Base-by-base conservation (phyloP, 2,329 filamentous ascomycete genomes). In the Fusarium napiforme region DNA sequence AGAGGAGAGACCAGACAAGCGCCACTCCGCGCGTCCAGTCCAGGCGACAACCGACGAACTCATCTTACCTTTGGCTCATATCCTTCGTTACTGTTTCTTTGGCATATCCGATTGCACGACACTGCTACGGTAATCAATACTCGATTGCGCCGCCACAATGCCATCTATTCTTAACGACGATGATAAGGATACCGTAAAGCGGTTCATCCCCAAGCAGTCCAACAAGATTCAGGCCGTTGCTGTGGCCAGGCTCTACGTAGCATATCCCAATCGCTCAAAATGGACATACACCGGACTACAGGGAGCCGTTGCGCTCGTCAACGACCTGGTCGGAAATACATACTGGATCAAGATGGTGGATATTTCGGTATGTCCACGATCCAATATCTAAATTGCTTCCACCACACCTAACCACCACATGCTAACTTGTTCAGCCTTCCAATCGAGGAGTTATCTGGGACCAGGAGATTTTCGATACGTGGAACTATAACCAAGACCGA, bases 261-360 rank as follows among this genome's bases (percentile, higher is more conserved):
- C 96, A 78, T 93, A 97, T 80, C 96, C 96, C 18, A 90, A 96
- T 84, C 89, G 88, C 72, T 89, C 91, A 72, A 90, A 88, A 95
- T 99, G 96, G 96, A 96, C 91, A 34, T 97, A 96, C 81, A 97
- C 96, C 0, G 96, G 96, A 19, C 84, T 98, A 50, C 96, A 98
- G 82, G 96, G 96, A 60, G 96, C 96, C 57, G 90, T 92, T 40
- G 96, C 98, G 60, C 90, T 99, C 73, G 93, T 94, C 75, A 97
- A 98, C 82, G 96, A 99, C 81, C 85, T 97, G 43, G 95, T 98
- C 34, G 96, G 96, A 74, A 93, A 97, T 82, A 98, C 96, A 2
- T 97, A 95, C 84, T 99, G 96, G 94, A 86, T 99, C 76, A 99
- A 99, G 86, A 87, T 99, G 84, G 96, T 99, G 58, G 96, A 99